Conservation (phyloP, 805 yeast genomes). For the Candida pini region DNA sequence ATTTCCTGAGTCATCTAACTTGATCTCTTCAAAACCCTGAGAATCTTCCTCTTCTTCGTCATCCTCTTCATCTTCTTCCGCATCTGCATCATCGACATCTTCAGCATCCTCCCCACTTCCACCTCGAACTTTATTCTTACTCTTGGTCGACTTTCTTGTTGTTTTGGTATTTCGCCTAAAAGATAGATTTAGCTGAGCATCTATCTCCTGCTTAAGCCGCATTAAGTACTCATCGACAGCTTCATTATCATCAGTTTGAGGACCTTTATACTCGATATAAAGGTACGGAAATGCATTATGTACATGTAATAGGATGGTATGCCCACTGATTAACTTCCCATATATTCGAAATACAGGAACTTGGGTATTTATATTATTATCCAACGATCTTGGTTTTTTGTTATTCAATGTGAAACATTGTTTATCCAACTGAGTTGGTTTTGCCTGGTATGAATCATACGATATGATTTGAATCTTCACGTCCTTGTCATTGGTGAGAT, state of each 20-base stretch:
- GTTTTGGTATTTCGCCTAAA: slow-evolving; percentile 22
- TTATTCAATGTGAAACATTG: slow-evolving; percentile 27
- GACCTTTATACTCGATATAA: slow-evolving; percentile 55
- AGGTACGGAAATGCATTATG: slow-evolving; percentile 85
- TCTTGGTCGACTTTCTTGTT: slow-evolving; percentile 8
- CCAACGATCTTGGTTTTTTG: slow-evolving; percentile 2
- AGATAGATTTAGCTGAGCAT: slow-evolving; percentile 35
- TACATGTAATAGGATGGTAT: slow-evolving; percentile 59
- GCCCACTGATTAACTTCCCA: slow-evolving; percentile 62
- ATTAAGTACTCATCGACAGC: slow-evolving; percentile 31
- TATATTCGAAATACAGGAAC: slow-evolving; percentile 77
- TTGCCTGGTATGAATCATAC: slow-evolving; percentile 60
- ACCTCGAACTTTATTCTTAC: slow-evolving; percentile 3
- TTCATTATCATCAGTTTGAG: slow-evolving; percentile 13
- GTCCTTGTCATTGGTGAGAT: slow-evolving; percentile 6
- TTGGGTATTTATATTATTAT: slow-evolving; percentile 20
- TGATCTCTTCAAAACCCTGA: slow-evolving; percentile 1
- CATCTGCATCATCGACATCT: slow-evolving; percentile 11
- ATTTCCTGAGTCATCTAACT: slow-evolving; percentile 1
- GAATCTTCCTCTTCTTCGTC: slow-evolving; percentile 7
- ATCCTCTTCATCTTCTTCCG: slow-evolving; percentile 11
- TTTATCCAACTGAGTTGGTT: slow-evolving; percentile 52
- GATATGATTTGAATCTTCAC: slow-evolving; percentile 52
- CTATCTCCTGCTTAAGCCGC: slow-evolving; percentile 38
- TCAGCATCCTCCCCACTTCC: slow-evolving; percentile 9